phyloP scores from a whole-genome alignment of 805 yeast species.

The Starmera dryadoides region DNA sequence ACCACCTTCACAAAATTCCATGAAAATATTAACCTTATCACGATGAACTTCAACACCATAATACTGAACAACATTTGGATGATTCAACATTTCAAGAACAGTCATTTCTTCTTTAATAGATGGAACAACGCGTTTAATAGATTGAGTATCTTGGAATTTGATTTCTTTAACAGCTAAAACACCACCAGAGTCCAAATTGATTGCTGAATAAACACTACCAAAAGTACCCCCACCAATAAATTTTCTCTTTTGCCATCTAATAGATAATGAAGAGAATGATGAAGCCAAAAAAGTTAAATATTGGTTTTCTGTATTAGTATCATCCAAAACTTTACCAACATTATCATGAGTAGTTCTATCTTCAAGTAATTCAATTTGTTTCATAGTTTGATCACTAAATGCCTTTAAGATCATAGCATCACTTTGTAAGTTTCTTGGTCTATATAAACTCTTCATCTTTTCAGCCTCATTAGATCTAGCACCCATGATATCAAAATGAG shows the following conservation, averaged over 20 bases:
- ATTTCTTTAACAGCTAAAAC: constrained; percentile 97
- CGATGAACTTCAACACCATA: constrained; percentile 97
- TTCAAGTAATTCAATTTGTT: constrained; percentile 60
- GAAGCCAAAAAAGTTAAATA: constrained; percentile 82
- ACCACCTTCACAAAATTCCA: constrained; percentile 97
- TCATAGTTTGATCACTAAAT: constrained; percentile 62
- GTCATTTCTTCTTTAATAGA: constrained; percentile 95
- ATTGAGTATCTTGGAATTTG: constrained; percentile 79
- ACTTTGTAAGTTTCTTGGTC: constrained; percentile 40
- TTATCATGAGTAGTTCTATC: constrained; percentile 31
- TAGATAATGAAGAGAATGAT: constrained; percentile 80
- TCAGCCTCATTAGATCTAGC: constrained; percentile 69
- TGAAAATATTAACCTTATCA: constrained; percentile 88
- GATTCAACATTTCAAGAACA: constrained; percentile 87
- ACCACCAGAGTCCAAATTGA: constrained; percentile 90
- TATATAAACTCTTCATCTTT: constrained; percentile 35
- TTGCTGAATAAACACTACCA: constrained; percentile 90
- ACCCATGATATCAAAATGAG: constrained; percentile 98
- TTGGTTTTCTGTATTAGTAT: constrained; percentile 79
- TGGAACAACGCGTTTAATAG: constrained; percentile 78
- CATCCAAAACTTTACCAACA: constrained; percentile 87
- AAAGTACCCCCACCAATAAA: constrained; percentile 94
- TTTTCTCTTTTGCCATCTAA: constrained; percentile 95
- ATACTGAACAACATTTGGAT: constrained; percentile 94
- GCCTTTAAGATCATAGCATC: constrained; percentile 48